A percentile compares a stretch with the other conserved stretches of the same genome.
Conservation (phyloP, 768 basidiomycete species). For the Ramaria rubella region DNA sequence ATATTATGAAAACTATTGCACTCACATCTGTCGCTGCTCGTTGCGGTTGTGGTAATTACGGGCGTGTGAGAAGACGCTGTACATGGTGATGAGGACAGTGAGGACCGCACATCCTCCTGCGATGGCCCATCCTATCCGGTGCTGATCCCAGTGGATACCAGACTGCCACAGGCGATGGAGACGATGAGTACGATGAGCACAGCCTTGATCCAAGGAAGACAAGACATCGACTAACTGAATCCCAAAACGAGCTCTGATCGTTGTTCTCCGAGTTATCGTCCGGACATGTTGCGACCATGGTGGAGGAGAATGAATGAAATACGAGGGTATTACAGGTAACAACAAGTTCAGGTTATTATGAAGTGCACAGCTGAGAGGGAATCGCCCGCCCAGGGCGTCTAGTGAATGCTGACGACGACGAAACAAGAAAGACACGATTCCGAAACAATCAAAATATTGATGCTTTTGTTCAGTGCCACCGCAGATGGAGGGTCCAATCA, state of each 20-base stretch:
- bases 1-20: conserved; percentile 15
- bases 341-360: not conserved
- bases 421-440: too few species aligned
- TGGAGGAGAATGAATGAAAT: not conserved
- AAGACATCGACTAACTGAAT: conserved; percentile 38
- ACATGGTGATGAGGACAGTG: conserved; percentile 18
- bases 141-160: conserved; percentile 21
- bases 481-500: too few species aligned
- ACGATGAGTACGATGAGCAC: not conserved
- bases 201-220: not conserved
- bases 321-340: not conserved
- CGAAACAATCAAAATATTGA: too few species aligned
- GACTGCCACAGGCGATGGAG: not conserved
- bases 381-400: too few species aligned
- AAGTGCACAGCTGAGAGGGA: not conserved
- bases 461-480: too few species aligned
- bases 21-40: conserved; percentile 79
- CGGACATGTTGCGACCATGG: conserved; percentile 33
- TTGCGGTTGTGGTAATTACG: conserved; percentile 61
- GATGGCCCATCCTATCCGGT: conserved; percentile 69
- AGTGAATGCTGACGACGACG: too few species aligned
- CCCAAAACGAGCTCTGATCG: conserved; percentile 65
- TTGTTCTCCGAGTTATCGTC: conserved; percentile 41
- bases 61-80: conserved; percentile 15
- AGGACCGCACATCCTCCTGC: conserved; percentile 53